These are phyloP conservation scores for Sambucus nigra DNA, from an alignment of 129 eudicot genomes.

Conservation along the genomic window DNA sequence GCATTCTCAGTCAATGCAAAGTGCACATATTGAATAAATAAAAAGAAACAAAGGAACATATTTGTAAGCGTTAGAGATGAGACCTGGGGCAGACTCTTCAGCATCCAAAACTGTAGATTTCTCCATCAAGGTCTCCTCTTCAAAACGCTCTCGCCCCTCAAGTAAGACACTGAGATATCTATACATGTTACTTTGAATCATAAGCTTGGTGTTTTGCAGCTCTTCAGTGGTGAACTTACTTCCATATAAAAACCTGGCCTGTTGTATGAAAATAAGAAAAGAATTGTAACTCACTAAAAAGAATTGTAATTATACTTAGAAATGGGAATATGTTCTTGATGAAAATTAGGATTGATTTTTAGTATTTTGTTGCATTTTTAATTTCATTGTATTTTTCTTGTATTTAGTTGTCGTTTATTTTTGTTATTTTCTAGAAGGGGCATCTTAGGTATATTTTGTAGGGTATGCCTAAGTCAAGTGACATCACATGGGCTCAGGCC, in stretches of 20 bases:
- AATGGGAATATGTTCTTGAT: no score
- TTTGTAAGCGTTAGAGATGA: not conserved
- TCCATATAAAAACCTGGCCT: slow-evolving; percentile 40
- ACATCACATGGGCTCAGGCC: no score
- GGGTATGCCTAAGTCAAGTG: no score
- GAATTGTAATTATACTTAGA: no score
- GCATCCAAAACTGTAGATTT: slow-evolving; percentile 6
- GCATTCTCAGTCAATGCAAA: no score
- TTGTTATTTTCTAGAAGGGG: no score
- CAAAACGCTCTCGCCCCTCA: slow-evolving; percentile 57
- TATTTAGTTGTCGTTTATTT: no score
- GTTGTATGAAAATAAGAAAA: slow-evolving; percentile 10
- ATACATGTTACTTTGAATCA: slow-evolving; percentile 47
- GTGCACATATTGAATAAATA: no score
- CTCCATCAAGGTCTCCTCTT: slow-evolving; percentile 32
- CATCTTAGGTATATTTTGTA: no score
- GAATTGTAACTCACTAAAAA: not conserved
- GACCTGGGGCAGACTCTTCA: slow-evolving; percentile 18
- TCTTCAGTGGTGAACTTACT: slow-evolving; percentile 32
- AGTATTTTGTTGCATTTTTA: no score
- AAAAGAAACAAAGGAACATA: not conserved
- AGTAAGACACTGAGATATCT: slow-evolving; percentile 41
- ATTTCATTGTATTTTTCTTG: no score
- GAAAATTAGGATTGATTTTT: no score
- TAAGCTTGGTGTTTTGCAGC: slow-evolving; percentile 37